Conservation (phyloP, 1,139 yeast genomes). For the Pichia sp. region DNA sequence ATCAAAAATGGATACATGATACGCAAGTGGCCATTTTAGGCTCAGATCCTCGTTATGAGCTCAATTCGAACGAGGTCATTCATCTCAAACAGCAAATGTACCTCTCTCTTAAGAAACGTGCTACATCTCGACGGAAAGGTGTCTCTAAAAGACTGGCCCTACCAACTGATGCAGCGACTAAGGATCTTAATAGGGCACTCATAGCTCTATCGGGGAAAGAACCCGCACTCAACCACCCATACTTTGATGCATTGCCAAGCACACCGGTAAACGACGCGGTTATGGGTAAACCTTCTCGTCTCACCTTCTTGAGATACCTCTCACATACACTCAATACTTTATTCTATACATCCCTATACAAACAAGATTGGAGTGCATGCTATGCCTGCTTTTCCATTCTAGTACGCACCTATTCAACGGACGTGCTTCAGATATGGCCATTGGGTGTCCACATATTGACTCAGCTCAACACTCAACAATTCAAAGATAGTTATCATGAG, state of each 20-base stretch:
- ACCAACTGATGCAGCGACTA: not conserved
- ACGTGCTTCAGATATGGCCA: constrained; percentile 53
- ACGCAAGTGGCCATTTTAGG: constrained; percentile 2
- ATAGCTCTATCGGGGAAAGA: not conserved
- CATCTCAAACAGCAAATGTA: constrained; percentile 12
- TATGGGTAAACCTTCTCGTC: not conserved
- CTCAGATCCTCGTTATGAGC: not conserved
- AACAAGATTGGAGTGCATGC: constrained; percentile 48
- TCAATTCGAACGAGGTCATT: constrained; percentile 9
- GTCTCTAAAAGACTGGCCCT: not conserved
- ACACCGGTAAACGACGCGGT: too few species aligned
- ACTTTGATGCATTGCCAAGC: not conserved
- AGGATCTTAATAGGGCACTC: not conserved
- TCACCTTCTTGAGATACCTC: constrained; percentile 6
- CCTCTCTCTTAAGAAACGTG: constrained; percentile 4
- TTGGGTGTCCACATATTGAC: constrained; percentile 42
- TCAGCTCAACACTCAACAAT: constrained; percentile 20
- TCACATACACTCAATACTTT: constrained; percentile 23
- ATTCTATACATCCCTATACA: constrained; percentile 33
- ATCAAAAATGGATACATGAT: constrained; percentile 1
- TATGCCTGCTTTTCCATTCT: constrained; percentile 45
- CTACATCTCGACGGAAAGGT: not conserved
- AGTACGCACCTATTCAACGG: constrained; percentile 41
- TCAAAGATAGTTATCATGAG: constrained; percentile 5
- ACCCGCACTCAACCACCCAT: not conserved